Evolutionary conservation across 805 yeast genomes (phyloP).

Genomic region (Gaillardinia entomophila): DNA sequence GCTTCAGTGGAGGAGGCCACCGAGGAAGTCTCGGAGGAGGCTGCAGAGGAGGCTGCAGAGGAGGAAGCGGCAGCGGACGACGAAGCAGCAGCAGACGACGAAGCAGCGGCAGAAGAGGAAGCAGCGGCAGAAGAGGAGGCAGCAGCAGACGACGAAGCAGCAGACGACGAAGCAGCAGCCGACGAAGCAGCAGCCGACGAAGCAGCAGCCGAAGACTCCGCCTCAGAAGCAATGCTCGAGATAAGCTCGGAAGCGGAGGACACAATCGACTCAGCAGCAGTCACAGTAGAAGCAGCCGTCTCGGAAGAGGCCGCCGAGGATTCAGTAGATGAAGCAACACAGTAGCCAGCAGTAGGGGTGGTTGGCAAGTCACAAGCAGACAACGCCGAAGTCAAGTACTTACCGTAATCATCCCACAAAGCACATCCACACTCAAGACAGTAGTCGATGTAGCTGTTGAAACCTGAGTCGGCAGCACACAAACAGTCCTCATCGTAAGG

Average conservation of each 20-base stretch:
- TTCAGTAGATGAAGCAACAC: conserved; percentile 1
- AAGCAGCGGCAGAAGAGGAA: no score
- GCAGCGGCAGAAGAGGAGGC: no score
- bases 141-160: no score
- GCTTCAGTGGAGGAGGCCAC: no score
- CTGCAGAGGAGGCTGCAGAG: no score
- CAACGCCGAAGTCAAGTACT: conserved; percentile 20
- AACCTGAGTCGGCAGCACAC: conserved; percentile 17
- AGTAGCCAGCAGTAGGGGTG: conserved; percentile 17
- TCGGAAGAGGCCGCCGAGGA: not conserved
- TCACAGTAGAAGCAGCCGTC: not conserved
- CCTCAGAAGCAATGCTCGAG: no score
- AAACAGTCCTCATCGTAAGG: conserved; percentile 17
- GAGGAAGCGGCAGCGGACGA: no score
- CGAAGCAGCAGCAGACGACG: no score
- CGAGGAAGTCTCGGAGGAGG: no score
- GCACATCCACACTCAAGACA: conserved; percentile 40
- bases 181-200: no score
- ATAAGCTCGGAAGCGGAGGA: not conserved
- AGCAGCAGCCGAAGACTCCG: no score
- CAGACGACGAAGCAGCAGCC: no score
- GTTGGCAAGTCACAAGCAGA: conserved; percentile 23
- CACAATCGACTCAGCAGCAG: not conserved
- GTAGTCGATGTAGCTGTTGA: conserved; percentile 17
- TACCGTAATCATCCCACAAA: conserved; percentile 30